Evolutionary conservation across 2,329 filamentous ascomycete genomes (phyloP), one percentile per base, ranked within the genome.

Genomic region (Scedosporium minutisporum): DNA sequence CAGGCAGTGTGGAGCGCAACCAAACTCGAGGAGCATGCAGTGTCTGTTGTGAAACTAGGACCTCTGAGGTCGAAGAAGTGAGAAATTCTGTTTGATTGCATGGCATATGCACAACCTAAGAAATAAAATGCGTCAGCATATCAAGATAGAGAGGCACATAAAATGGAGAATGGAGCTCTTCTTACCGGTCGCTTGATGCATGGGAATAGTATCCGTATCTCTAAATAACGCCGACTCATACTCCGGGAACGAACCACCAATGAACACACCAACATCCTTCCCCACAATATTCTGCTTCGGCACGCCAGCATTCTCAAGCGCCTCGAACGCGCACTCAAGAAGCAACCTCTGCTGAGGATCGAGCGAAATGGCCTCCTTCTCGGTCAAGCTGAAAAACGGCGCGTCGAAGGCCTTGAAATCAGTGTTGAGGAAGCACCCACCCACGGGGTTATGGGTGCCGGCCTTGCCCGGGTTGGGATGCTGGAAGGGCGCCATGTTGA

Each of bases 11-110:
- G 80, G 18, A 83, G 68, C 3, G 80, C 79, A 27, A 79, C 75
- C 63, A 83, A 69, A 64, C 77, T 77, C 1, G 79, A 80, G 0
- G 80, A 82, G 65, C 80, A 83, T 5, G 79, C 81, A 1, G 80
- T 82, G 63, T 83, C 79, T 3, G 79, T 72, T 0, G 80, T 79
- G 63, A 82, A 78, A 61, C 78, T 81, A 0, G 81, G 80, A 0
- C 82, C 82, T 44, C 76, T 73, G 42, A 85, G 73, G 65, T 84
- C 78, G 65, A 83, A 84, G 70, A 79, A 81, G 65, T 84, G 80
- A 1, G 80, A 82, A 21, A 84, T 73, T 57, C 82, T 74, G 64
- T 83, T 83, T 0, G 81, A 79, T 64, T 82, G 75, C 70, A 84
- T 81, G 9, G 79, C 78, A 66, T 79, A 76, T 51, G 79, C 78